Percentiles rank a stretch among this genome's conserved stretches.
phyloP scores from a whole-genome alignment of 768 basidiomycete genomes.

The Hortiboletus flavorubellus region DNA sequence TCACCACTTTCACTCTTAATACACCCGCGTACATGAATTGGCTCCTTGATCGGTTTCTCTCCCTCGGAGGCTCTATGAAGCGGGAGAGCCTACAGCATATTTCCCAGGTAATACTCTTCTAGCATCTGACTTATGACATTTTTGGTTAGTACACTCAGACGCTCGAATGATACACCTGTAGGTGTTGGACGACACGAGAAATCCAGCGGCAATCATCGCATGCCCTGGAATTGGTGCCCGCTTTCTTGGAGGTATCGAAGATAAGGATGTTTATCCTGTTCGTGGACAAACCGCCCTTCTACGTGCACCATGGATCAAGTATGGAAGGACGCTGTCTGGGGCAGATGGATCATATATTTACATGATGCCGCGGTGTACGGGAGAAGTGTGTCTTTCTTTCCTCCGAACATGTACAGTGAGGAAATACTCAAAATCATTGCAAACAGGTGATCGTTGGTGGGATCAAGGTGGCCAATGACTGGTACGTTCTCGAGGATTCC shows the following conservation, averaged over 20 bases:
- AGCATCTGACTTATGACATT: background rate
- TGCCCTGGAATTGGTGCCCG: constrained; percentile 67
- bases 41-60: constrained; percentile 55
- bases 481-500: constrained; percentile 35
- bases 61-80: constrained; percentile 57
- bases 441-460: constrained; percentile 57
- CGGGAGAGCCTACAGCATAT: constrained; percentile 67
- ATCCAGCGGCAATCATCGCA: constrained; percentile 50
- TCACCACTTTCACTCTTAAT: constrained; percentile 70
- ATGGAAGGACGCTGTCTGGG: constrained; percentile 32
- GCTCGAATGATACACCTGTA: background rate
- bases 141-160: background rate
- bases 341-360: constrained; percentile 34
- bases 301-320: constrained; percentile 47
- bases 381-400: constrained; percentile 35
- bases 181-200: constrained; percentile 11
- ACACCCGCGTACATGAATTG: constrained; percentile 60
- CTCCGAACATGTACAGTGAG: background rate
- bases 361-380: constrained; percentile 35
- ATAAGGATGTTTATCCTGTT: constrained; percentile 44
- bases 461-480: constrained; percentile 56
- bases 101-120: constrained; percentile 42
- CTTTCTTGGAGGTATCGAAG: constrained; percentile 49
- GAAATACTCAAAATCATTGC: background rate
- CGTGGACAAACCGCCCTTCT: constrained; percentile 46